Evolutionary conservation across 1,139 yeast genomes (phyloP).

Genomic region (Candida freyschussii): DNA sequence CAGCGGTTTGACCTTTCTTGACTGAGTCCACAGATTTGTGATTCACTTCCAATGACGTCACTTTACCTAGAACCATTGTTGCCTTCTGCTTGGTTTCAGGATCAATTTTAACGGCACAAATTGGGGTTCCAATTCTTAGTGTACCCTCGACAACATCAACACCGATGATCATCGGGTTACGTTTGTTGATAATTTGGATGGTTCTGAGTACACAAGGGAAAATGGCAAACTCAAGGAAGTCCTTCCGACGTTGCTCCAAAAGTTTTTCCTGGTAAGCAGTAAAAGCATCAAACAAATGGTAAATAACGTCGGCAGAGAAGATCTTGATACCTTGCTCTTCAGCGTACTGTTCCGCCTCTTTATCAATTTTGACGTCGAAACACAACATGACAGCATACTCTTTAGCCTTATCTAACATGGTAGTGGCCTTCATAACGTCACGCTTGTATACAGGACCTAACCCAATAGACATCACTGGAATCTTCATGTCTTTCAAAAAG

Average conservation of each 20-base stretch:
- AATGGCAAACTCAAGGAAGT: slow-evolving; percentile 81
- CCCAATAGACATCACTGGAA: slow-evolving; percentile 97
- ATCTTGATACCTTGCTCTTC: slow-evolving; percentile 86
- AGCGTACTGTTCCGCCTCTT: slow-evolving; percentile 97
- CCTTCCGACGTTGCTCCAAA: slow-evolving; percentile 85
- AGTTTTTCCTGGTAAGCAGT: slow-evolving; percentile 87
- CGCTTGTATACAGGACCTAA: slow-evolving; percentile 97
- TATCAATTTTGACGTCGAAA: slow-evolving; percentile 95
- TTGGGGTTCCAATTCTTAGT: slow-evolving; percentile 88
- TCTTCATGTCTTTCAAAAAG: slow-evolving; percentile 96
- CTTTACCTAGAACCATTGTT: slow-evolving; percentile 75
- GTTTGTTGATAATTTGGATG: slow-evolving; percentile 92
- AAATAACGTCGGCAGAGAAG: slow-evolving; percentile 93
- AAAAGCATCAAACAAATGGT: slow-evolving; percentile 92
- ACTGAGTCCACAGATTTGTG: slow-evolving; percentile 78
- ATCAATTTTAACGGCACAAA: slow-evolving; percentile 86
- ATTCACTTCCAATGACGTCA: slow-evolving; percentile 86
- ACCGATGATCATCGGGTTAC: slow-evolving; percentile 99
- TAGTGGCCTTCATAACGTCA: slow-evolving; percentile 95
- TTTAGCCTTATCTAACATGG: slow-evolving; percentile 96
- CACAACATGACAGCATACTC: slow-evolving; percentile 96
- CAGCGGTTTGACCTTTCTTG: slow-evolving; percentile 91
- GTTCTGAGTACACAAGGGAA: slow-evolving; percentile 96
- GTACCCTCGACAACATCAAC: slow-evolving; percentile 94
- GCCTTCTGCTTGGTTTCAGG: slow-evolving; percentile 77